These are phyloP conservation scores for Betula pendula DNA, from an alignment of 306 rosid species.

Conservation along the genomic window DNA sequence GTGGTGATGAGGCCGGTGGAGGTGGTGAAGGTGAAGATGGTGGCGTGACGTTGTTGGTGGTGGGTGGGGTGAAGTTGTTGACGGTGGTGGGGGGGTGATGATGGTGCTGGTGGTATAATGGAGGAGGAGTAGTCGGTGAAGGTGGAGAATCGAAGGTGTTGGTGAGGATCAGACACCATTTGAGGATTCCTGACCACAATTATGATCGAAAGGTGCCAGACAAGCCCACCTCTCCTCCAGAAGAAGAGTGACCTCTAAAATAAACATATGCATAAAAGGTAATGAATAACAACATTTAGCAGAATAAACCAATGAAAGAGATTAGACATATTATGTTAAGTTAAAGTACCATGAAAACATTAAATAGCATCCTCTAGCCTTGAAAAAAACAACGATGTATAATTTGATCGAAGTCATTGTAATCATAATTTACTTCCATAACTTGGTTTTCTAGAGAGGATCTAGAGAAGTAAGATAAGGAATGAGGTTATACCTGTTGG, in stretches of 20 bases:
- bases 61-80: too few species aligned
- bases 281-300: not conserved
- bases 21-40: slow-evolving; percentile 20
- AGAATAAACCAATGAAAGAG: not conserved
- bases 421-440: not conserved
- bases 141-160: slow-evolving; percentile 26
- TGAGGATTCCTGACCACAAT: slow-evolving; percentile 29
- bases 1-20: slow-evolving; percentile 16
- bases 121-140: slow-evolving; percentile 5
- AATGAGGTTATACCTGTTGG: slow-evolving; percentile 33
- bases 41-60: not conserved
- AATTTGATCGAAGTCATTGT: slow-evolving; percentile 2
- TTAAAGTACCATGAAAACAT: not conserved
- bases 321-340: not conserved
- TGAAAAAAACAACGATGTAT: not conserved
- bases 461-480: not conserved
- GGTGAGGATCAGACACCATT: slow-evolving; percentile 47
- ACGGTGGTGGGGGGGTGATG: too few species aligned
- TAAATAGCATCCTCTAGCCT: slow-evolving; percentile 5
- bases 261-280: not conserved
- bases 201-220: slow-evolving; percentile 31
- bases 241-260: slow-evolving; percentile 9
- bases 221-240: slow-evolving; percentile 47
- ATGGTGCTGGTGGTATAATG: slow-evolving; percentile 2
- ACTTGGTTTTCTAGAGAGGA: too few species aligned